Evolutionary conservation across 495 filamentous ascomycete genomes (phyloP).

Genomic region (Hyphodiscus hymeniophilus): DNA sequence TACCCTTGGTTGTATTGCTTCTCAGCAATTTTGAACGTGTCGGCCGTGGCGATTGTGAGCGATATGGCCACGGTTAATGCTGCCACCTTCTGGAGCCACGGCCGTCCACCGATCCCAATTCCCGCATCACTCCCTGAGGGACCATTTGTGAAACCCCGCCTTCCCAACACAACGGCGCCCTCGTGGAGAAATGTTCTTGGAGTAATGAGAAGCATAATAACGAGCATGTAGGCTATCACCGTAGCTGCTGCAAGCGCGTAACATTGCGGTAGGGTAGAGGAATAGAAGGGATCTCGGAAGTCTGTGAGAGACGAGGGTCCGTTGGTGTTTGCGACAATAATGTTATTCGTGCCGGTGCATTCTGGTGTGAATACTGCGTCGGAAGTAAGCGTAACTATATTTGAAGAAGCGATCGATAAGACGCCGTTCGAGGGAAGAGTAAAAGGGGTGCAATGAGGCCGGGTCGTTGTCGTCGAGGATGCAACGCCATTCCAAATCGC

Average conservation of each 20-base stretch:
- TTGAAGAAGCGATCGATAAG: conserved; percentile 46
- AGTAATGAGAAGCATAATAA: conserved; percentile 90
- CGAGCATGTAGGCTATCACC: conserved; percentile 84
- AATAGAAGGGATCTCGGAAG: conserved; percentile 79
- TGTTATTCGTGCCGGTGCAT: conserved; percentile 36
- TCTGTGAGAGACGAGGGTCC: conserved; percentile 36
- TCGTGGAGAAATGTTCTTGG: conserved; percentile 82
- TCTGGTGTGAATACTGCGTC: conserved; percentile 55
- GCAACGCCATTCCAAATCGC: conserved; percentile 15
- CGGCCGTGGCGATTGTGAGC: conserved; percentile 82
- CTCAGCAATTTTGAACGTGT: conserved; percentile 78
- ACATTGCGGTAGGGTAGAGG: conserved; percentile 80
- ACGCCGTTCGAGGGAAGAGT: conserved; percentile 54
- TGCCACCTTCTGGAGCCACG: conserved; percentile 94
- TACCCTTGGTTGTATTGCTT: conserved; percentile 65
- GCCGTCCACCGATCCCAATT: conserved; percentile 81
- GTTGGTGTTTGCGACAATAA: conserved; percentile 26
- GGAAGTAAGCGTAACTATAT: conserved; percentile 48
- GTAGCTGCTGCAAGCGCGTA: conserved; percentile 89
- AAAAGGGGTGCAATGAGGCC: conserved; percentile 48
- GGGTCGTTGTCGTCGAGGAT: conserved; percentile 4
- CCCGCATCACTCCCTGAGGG: conserved; percentile 61
- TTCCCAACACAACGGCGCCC: conserved; percentile 70
- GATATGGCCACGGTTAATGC: conserved; percentile 85
- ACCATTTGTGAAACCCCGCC: conserved; percentile 78